A percentile compares a stretch with the other conserved stretches of the same genome.
phyloP scores from a whole-genome alignment of 805 yeast species.

The Metschnikowia lochheadii region DNA sequence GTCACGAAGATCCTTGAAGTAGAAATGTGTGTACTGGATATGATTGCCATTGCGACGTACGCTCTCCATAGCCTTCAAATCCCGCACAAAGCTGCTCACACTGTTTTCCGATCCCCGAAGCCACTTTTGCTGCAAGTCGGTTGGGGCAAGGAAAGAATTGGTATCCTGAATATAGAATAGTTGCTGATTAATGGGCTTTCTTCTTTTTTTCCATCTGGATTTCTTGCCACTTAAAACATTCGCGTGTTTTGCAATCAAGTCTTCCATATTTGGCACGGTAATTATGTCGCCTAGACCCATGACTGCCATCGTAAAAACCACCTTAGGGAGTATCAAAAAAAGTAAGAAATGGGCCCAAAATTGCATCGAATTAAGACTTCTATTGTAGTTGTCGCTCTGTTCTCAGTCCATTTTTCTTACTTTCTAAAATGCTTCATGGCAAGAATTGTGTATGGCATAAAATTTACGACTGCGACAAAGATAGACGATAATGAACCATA shows the following conservation, averaged over 20 bases:
- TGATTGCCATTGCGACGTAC: background rate
- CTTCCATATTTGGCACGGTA: conserved; percentile 1
- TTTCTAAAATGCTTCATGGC: background rate
- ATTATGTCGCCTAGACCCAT: background rate
- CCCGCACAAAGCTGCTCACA: background rate
- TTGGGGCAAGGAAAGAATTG: background rate
- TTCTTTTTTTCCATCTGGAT: background rate
- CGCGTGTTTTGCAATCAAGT: background rate
- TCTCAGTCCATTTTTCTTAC: background rate
- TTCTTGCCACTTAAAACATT: background rate
- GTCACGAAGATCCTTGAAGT: conserved; percentile 5
- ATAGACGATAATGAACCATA: background rate
- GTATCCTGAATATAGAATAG: background rate
- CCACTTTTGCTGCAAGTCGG: conserved; percentile 3
- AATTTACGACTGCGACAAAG: background rate
- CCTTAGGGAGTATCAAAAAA: background rate
- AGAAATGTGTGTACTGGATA: conserved; percentile 6
- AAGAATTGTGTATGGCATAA: conserved; percentile 2
- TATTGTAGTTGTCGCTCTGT: background rate
- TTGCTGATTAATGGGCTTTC: background rate
- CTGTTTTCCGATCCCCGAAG: background rate
- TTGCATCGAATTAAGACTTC: background rate
- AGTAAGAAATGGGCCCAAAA: background rate
- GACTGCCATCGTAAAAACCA: background rate
- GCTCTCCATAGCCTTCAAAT: background rate